Base-by-base conservation (phyloP, 1,139 yeast genomes). In the Suhomyces chickasaworum region DNA sequence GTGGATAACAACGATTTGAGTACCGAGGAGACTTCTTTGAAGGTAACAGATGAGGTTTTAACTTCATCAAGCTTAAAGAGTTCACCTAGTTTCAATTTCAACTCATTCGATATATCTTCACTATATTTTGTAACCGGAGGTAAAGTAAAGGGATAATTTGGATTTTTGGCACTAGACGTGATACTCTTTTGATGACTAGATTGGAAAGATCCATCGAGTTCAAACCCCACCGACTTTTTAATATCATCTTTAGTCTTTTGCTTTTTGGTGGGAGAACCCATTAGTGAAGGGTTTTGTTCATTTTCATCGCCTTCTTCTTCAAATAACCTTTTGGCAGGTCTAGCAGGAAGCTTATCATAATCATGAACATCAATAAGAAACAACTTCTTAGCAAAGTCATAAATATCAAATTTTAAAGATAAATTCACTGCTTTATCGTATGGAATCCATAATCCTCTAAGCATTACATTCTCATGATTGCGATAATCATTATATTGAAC, bases 291-390 rank as follows among this genome's bases (percentile, higher is more conserved):
- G 18, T 44, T 44, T 15, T 49, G 46, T 17, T 51, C 56, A 10
- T 52, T 53, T n/a, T 53, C 55, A 16, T 52, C 55, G 12, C 54
- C 40, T 15, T 22, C 58, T 17, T 51, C 53, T 10, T 52, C 56
- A 16, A 42, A 51, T 7, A 49, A 40, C 39, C 64, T 47, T 35
- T 61, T 63, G 23, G 47, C 51, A 12, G 53, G 49, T 46, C 59
- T 62, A 6, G 77, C 75, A 7, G 77, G 77, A 35, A 75, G 65
- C 48, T 57, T 61, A 44, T 74, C 78, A 52, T 60, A 75, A 48
- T 73, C 78, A 52, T 75, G 80, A 30, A 75, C 79, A 52, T 75
- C 79, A 7, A 75, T 65, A 47, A 75, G 63, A 48, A 74, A 73
- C 42, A 75, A 57, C 46, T 60, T 61, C 56, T 74, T 74, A 21